A percentile compares a stretch with the other conserved stretches of the same genome.
phyloP scores from a whole-genome alignment of 345 rosid genomes.

The Boechera stricta region DNA sequence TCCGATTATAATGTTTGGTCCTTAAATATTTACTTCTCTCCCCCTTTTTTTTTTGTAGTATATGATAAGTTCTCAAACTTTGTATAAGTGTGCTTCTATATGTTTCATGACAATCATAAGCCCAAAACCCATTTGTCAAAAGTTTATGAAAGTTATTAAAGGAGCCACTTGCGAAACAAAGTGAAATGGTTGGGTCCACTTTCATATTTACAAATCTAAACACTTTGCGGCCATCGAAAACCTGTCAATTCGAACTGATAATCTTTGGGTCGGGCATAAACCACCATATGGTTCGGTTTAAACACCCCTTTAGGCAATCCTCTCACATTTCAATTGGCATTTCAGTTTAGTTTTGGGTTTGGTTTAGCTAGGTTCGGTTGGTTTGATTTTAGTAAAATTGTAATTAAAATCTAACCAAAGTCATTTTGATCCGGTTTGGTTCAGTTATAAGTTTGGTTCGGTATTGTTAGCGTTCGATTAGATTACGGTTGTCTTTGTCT shows the following conservation, averaged over 20 bases:
- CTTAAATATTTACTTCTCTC: neutral
- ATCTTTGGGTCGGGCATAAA: neutral
- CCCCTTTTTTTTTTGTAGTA: neutral
- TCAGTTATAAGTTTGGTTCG: neutral
- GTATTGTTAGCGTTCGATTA: neutral
- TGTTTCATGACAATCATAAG: slow-evolving; percentile 16
- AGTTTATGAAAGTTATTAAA: slow-evolving; percentile 30
- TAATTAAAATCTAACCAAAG: neutral
- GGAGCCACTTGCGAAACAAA: slow-evolving; percentile 28
- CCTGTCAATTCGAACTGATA: neutral
- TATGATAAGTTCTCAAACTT: neutral
- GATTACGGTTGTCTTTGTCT: slow-evolving; percentile 1
- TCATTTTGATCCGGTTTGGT: neutral
- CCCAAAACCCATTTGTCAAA: slow-evolving; percentile 30
- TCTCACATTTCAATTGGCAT: slow-evolving; percentile 15
- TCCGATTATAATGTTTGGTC: neutral
- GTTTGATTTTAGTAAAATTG: neutral
- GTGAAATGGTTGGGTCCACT: slow-evolving; percentile 44
- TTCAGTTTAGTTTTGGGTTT: neutral
- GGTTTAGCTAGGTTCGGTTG: neutral
- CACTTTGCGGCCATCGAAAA: slow-evolving; percentile 28
- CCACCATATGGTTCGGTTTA: neutral
- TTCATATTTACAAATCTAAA: slow-evolving; percentile 22
- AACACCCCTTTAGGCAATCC: neutral
- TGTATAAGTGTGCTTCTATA: neutral